These are phyloP conservation scores for Tetrapisispora phaffii DNA, from an alignment of 805 yeast genomes.

Conservation along the genomic window DNA sequence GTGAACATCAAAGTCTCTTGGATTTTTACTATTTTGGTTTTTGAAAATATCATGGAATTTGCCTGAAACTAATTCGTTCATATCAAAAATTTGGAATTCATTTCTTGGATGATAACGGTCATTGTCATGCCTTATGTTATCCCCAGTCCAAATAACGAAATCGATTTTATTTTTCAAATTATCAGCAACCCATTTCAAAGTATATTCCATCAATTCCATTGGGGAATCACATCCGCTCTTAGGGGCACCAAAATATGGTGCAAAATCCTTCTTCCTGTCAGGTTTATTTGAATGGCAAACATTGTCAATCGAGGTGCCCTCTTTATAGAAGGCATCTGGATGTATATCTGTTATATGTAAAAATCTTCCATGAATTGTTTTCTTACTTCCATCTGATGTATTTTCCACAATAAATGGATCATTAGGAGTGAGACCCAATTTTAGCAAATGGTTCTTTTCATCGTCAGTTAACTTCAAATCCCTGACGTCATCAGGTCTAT, in stretches of 20 bases:
- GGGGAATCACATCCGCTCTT: slow-evolving; percentile 73
- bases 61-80: slow-evolving; percentile 50
- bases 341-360: slow-evolving; percentile 82
- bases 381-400: slow-evolving; percentile 9
- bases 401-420: slow-evolving; percentile 28
- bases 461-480: neutral
- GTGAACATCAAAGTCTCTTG: slow-evolving; percentile 37
- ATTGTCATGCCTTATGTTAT: slow-evolving; percentile 75
- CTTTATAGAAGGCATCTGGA: slow-evolving; percentile 61
- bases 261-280: slow-evolving; percentile 31
- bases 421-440: slow-evolving; percentile 34
- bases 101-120: slow-evolving; percentile 68
- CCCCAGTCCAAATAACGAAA: slow-evolving; percentile 87
- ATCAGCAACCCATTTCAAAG: slow-evolving; percentile 55
- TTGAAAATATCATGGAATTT: slow-evolving; percentile 44
- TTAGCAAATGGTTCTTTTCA: neutral
- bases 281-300: slow-evolving; percentile 44
- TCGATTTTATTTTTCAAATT: slow-evolving; percentile 69
- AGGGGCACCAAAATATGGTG: slow-evolving; percentile 68
- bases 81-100: slow-evolving; percentile 57
- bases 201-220: slow-evolving; percentile 45
- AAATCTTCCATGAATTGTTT: slow-evolving; percentile 57
- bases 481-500: neutral
- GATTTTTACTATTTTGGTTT: slow-evolving; percentile 35
- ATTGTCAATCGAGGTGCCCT: slow-evolving; percentile 39